Evolutionary conservation across 2,329 filamentous ascomycete species (phyloP).

Genomic region (Ophiognomonia clavigignenti-juglandacearum): DNA sequence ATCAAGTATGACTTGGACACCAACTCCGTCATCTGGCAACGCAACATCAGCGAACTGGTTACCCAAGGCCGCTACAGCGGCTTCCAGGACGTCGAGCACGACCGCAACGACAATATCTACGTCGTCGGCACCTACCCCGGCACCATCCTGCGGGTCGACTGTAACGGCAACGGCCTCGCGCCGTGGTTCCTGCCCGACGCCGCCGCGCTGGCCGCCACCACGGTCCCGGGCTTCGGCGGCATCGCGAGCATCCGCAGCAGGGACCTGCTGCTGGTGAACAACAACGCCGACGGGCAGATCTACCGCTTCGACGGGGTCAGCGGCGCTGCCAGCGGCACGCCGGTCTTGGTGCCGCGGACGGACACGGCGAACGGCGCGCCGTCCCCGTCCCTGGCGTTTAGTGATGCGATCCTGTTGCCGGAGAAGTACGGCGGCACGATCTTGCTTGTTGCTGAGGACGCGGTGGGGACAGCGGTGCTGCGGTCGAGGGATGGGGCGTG

Average conservation of each 20-base stretch:
- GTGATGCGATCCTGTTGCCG: slow-evolving; percentile 26
- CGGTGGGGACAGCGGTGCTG: slow-evolving; percentile 30
- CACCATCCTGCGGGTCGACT: slow-evolving; percentile 28
- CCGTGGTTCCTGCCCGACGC: slow-evolving; percentile 28
- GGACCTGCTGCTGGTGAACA: slow-evolving; percentile 26
- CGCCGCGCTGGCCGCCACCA: slow-evolving; percentile 21
- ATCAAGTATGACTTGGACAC: slow-evolving; percentile 28
- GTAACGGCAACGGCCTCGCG: slow-evolving; percentile 22
- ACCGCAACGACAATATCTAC: slow-evolving; percentile 30
- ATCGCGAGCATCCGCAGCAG: slow-evolving; percentile 21
- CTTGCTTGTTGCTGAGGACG: slow-evolving; percentile 27
- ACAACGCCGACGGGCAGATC: slow-evolving; percentile 27
- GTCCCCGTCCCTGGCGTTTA: slow-evolving; percentile 22
- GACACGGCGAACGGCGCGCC: slow-evolving; percentile 16
- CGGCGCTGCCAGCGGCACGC: slow-evolving; percentile 18
- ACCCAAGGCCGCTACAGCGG: slow-evolving; percentile 28
- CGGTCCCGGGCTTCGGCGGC: slow-evolving; percentile 22
- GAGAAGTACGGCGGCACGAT: slow-evolving; percentile 28
- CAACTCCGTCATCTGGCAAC: slow-evolving; percentile 24
- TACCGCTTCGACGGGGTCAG: slow-evolving; percentile 28
- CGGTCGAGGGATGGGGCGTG: slow-evolving; percentile 30
- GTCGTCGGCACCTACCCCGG: slow-evolving; percentile 33
- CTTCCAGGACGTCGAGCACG: slow-evolving; percentile 35
- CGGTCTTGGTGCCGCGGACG: slow-evolving; percentile 20
- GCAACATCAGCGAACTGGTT: slow-evolving; percentile 26